Base-by-base conservation (phyloP, 2,329 filamentous ascomycete genomes). In the Aureobasidium sp. region DNA sequence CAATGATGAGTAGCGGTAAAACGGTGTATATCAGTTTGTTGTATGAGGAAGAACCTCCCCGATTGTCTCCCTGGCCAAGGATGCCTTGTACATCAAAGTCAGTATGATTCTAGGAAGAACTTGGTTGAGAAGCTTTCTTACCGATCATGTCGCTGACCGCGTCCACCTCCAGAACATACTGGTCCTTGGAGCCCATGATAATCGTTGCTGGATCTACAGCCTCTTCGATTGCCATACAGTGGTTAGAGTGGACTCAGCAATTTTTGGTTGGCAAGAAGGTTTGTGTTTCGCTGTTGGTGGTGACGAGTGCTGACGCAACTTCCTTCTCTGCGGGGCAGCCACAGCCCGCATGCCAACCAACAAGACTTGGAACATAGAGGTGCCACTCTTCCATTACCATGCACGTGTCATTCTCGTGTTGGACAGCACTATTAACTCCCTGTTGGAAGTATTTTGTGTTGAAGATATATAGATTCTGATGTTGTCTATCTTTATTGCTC, bases 21-120 rank as follows among this genome's bases (percentile, higher is more conserved):
- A 78, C 64, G n/a, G 75, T 78, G 21, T 72, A 72, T 17, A 77
- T 52, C 50, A 78, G 64, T 24, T 54, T 54, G 27, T 39, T 24
- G 41, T 47, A 45, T 10, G 32, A 38, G 3, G 51, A 45, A 7
- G 41, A 47, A 7, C 51, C 51, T 24, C 51, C 41, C 25, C 41
- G 41, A n/a, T 54, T 39, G 6, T 54, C 51, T 17, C 51, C 41
- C 25, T 54, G 41, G 12, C 24, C 25, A 10, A 37, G 35, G 7
- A 34, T 14, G 4, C n/a, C 51, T 54, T 14, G 19, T 40, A 3
- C 10, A 29, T n/a, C 1, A 2, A 45, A 38, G 16, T 49, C n/a
- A 49, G 45, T 17, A 19, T 25, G 12, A n/a, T 19, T 44, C 32
- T 14, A n/a, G 32, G 32, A 6, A 14, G 12, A 11, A 16, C 17